These are phyloP conservation scores for Petasospora rhodanensis DNA, from an alignment of 1,139 yeast genomes.

Conservation along the genomic window DNA sequence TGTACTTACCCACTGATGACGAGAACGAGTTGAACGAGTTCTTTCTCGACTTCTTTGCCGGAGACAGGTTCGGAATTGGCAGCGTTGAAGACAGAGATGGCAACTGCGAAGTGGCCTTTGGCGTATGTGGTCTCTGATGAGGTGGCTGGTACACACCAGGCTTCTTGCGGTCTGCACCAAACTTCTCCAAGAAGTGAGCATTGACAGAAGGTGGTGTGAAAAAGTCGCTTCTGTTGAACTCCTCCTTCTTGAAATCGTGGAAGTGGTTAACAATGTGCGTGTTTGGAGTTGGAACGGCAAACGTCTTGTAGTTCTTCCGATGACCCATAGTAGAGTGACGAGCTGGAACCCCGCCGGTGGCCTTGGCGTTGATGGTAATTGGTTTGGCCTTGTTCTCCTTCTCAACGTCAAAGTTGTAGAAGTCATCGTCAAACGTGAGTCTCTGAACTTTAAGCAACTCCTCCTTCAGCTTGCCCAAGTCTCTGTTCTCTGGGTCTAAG, in stretches of 20 bases:
- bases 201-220: slow-evolving; percentile 76
- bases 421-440: slow-evolving; percentile 83
- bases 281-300: slow-evolving; percentile 56
- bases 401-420: slow-evolving; percentile 35
- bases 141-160: slow-evolving; percentile 24
- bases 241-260: slow-evolving; percentile 30
- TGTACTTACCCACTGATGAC: slow-evolving; percentile 50
- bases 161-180: slow-evolving; percentile 35
- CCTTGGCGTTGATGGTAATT: slow-evolving; percentile 21
- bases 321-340: slow-evolving; percentile 14
- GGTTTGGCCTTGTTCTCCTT: slow-evolving; percentile 30
- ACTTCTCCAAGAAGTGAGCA: slow-evolving; percentile 68
- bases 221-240: slow-evolving; percentile 62
- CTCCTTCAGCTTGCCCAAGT: slow-evolving; percentile 50
- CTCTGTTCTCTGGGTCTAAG: slow-evolving; percentile 84
- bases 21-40: slow-evolving; percentile 26
- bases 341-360: slow-evolving; percentile 6
- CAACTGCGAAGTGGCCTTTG: too few relatives aligned
- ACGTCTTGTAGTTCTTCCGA: too few relatives aligned
- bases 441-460: slow-evolving; percentile 59
- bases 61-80: slow-evolving; percentile 7
- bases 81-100: too few relatives aligned
- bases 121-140: slow-evolving; percentile 22
- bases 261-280: slow-evolving; percentile 34
- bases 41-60: slow-evolving; percentile 18